phyloP scores from a whole-genome alignment of 192 early-diverging fungal species.

The Oehlia diaphana region DNA sequence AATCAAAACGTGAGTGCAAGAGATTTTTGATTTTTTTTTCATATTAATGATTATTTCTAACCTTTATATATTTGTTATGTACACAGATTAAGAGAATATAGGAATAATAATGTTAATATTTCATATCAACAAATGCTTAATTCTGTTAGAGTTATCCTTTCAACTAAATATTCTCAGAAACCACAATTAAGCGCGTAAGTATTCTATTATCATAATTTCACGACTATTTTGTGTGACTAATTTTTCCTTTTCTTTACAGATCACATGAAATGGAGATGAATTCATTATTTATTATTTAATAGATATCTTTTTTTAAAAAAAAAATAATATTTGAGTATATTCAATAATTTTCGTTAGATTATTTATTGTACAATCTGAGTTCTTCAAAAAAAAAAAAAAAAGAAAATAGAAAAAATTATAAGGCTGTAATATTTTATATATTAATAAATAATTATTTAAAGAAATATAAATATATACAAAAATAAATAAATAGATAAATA shows the following conservation, averaged over 20 bases:
- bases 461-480: too few species aligned
- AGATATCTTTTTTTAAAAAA: too few species aligned
- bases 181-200: conserved; percentile 69
- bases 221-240: neutral
- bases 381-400: too few species aligned
- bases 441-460: too few species aligned
- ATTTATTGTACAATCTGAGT: too few species aligned
- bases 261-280: neutral
- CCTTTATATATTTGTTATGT: conserved; percentile 32
- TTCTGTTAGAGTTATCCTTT: conserved; percentile 64
- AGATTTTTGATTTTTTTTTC: neutral
- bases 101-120: conserved; percentile 46
- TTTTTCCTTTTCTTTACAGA: neutral
- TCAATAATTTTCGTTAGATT: too few species aligned
- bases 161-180: conserved; percentile 67
- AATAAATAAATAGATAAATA: too few species aligned
- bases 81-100: conserved; percentile 42
- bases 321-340: too few species aligned
- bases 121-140: conserved; percentile 73
- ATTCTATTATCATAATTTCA: neutral
- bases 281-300: neutral
- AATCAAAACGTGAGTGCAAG: conserved; percentile 44
- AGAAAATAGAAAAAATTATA: too few species aligned
- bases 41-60: neutral
- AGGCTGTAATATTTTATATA: too few species aligned